Evolutionary conservation across 2,329 filamentous ascomycete species (phyloP), one percentile per base, ranked within the genome.

Genomic region (Neonectria hederae): DNA sequence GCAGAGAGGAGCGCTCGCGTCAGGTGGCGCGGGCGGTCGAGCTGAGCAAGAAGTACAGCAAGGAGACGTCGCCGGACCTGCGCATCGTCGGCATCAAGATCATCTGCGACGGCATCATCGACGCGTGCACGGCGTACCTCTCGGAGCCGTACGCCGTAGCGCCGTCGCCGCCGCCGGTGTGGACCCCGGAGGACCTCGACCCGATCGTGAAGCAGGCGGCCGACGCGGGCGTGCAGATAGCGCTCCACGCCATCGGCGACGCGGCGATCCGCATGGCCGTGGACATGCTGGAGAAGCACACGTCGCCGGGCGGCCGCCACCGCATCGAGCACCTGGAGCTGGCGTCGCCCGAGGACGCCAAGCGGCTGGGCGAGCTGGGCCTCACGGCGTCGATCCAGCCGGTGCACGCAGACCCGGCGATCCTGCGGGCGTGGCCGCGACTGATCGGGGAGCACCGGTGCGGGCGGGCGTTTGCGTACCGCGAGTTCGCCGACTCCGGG

Each of bases 271-370:
- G 77, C 24, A 83, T 84, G 67, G 87, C 86, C 5, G 81, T 90
- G 53, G 84, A 90, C 66, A 80, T 81, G 0, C 79, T 90, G 17
- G 84, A 76, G 26, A 76, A 72, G 69, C 74, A 76, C 49, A 77
- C 75, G 1, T 78, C 72, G 65, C 80, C 83, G 0, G 80, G 78
- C 2, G 80, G 82, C 11, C 80, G 88, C 5, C 88, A 89, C 59
- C 83, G 88, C 24, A 87, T 90, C 70, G 88, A 90, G 76, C 88
- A 90, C 70, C 77, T 90, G 7, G 88, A 90, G 74, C 80, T 90
- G 30, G 81, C 87, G 0, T 81, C 81, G 0, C 81, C 83, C 1
- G 80, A 81, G 61, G 88, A 90, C 69, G 88, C 85, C 1, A 79
- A 77, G 19, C 79, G 87, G 1, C 80, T 90, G 2, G 88, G 86